These are phyloP conservation scores for Trichomonas tenax DNA, from an alignment of 208 protist genomes.

Conservation along the genomic window DNA sequence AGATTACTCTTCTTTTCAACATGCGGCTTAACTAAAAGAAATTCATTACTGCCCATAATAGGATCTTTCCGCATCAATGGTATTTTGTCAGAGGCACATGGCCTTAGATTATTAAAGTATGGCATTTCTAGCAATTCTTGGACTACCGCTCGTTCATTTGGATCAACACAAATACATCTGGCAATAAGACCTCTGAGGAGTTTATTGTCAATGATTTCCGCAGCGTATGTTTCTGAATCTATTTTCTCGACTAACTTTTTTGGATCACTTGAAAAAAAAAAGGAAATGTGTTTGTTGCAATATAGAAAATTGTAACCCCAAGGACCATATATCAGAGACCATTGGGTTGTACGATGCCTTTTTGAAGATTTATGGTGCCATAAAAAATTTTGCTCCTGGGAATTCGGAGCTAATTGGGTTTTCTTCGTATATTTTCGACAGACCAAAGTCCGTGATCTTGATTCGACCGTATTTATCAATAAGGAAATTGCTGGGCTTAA, in stretches of 20 bases:
- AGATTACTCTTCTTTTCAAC: too few species aligned
- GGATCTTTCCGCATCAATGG: not conserved
- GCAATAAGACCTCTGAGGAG: not conserved
- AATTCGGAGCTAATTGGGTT: constrained; percentile 26
- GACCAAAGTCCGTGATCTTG: constrained; percentile 44
- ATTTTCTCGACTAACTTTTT: not conserved
- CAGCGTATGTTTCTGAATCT: not conserved
- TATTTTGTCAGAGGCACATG: not conserved
- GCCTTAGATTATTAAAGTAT: not conserved
- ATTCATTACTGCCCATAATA: not conserved
- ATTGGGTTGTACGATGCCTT: constrained; percentile 38
- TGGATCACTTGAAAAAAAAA: not conserved
- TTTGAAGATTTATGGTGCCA: constrained; percentile 46
- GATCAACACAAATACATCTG: not conserved
- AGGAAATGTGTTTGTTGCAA: not conserved
- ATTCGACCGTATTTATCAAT: constrained; percentile 25
- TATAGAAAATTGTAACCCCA: constrained; percentile 41
- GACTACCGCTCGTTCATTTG: not conserved
- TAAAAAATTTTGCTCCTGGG: constrained; percentile 46
- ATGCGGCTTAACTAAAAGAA: too few species aligned
- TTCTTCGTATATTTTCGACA: constrained; percentile 22
- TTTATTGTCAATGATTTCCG: not conserved
- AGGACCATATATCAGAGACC: constrained; percentile 46
- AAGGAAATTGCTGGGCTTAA: constrained; percentile 39
- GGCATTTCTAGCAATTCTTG: not conserved